A percentile compares a stretch with the other conserved stretches of the same genome.
Conservation (phyloP, 1,284 basidiomycete species). For the Neolentinus lepideus region DNA sequence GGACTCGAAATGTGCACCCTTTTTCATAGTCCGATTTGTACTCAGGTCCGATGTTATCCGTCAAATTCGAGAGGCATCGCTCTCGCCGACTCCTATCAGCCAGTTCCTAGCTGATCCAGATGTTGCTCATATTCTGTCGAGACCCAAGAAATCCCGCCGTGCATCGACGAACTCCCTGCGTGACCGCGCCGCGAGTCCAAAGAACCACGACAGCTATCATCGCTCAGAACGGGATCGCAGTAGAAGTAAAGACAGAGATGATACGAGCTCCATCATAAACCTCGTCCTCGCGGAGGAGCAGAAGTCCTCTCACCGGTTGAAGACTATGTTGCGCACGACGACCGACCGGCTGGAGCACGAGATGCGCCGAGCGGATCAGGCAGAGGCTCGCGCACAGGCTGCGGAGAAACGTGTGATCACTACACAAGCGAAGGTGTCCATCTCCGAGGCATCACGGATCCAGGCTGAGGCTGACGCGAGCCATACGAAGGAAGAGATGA, state of each 20-base stretch:
- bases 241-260: conserved; percentile 15
- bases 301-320: conserved; percentile 48
- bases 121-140: background rate
- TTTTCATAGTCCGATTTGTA: background rate
- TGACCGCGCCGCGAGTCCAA: background rate
- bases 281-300: conserved; percentile 57
- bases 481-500: conserved; percentile 40
- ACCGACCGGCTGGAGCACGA: conserved; percentile 52
- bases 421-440: conserved; percentile 26
- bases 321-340: conserved; percentile 43
- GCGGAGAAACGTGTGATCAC: conserved; percentile 45
- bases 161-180: background rate
- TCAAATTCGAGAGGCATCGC: background rate
- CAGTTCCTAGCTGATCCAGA: conserved; percentile 1
- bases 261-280: conserved; percentile 24
- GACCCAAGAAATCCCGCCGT: background rate
- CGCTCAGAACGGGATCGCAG: conserved; percentile 12
- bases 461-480: conserved; percentile 37
- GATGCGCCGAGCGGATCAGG: conserved; percentile 43
- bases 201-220: too few relatives aligned
- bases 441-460: conserved; percentile 40
- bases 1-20: background rate
- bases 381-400: conserved; percentile 41
- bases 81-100: background rate
- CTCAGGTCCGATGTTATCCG: background rate